A percentile compares a stretch with the other conserved stretches of the same genome.
These are phyloP conservation scores for Aquilaria sinensis DNA, from an alignment of 345 rosid species.

Conservation along the genomic window DNA sequence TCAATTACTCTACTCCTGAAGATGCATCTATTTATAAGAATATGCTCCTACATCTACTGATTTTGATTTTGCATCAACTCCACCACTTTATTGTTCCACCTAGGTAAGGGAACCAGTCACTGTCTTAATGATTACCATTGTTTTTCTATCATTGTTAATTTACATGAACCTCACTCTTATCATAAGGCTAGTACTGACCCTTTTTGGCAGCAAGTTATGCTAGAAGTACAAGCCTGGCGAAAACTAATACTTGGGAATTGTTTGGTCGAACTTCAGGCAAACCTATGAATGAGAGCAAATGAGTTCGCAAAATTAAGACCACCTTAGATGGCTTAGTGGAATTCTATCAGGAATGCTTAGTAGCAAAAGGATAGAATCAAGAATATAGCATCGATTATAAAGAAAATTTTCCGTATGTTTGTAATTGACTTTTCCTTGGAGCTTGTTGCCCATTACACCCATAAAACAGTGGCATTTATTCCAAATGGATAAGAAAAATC, in stretches of 20 bases:
- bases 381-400: background rate
- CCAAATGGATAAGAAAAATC: too few relatives aligned
- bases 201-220: background rate
- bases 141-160: background rate
- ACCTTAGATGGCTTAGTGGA: too few relatives aligned
- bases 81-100: background rate
- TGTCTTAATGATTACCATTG: background rate
- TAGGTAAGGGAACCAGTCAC: background rate
- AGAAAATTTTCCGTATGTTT: background rate
- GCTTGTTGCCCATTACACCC: background rate
- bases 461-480: background rate
- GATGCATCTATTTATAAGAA: too few relatives aligned
- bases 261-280: too few relatives aligned
- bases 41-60: background rate
- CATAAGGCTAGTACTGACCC: background rate
- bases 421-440: background rate
- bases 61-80: background rate
- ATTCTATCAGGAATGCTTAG: background rate
- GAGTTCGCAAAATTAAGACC: too few relatives aligned
- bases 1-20: background rate
- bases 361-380: background rate
- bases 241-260: too few relatives aligned
- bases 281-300: too few relatives aligned
- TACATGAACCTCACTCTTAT: background rate
- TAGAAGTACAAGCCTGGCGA: too few relatives aligned